These are phyloP conservation scores for Trichomonascaceae sp. DNA, from an alignment of 1,139 yeast species.

Conservation along the genomic window DNA sequence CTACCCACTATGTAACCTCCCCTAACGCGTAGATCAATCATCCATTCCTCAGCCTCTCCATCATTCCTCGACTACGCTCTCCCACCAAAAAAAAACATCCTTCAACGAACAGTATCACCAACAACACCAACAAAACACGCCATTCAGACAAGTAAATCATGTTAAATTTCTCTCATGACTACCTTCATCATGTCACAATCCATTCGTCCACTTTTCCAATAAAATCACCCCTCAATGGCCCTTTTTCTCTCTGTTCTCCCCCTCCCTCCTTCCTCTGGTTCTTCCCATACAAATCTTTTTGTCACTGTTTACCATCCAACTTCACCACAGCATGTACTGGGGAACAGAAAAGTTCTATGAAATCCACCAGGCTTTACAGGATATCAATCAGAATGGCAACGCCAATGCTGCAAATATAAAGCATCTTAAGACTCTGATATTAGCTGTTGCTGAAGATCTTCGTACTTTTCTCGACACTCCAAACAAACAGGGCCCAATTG, in stretches of 20 bases:
- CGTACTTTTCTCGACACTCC: slow-evolving; percentile 45
- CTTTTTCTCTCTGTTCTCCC: neutral
- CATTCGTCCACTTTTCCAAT: neutral
- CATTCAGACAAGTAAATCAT: neutral
- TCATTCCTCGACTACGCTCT: neutral
- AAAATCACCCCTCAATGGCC: neutral
- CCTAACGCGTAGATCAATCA: too few relatives aligned
- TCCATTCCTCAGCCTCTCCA: too few relatives aligned
- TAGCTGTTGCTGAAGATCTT: slow-evolving; percentile 41
- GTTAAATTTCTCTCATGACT: neutral
- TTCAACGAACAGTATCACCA: neutral
- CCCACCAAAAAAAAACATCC: neutral
- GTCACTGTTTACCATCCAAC: neutral
- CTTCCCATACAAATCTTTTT: neutral
- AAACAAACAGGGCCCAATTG: slow-evolving; percentile 49
- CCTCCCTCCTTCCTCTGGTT: neutral
- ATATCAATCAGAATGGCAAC: neutral
- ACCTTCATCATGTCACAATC: neutral
- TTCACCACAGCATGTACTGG: slow-evolving; percentile 28
- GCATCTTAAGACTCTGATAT: slow-evolving; percentile 20
- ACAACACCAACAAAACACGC: neutral
- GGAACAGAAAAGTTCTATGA: slow-evolving; percentile 30
- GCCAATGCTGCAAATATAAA: slow-evolving; percentile 15
- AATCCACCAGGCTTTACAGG: slow-evolving; percentile 26
- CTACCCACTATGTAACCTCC: too few relatives aligned